Conservation (phyloP, 768 basidiomycete genomes). For the Podaxis mareebaensis region DNA sequence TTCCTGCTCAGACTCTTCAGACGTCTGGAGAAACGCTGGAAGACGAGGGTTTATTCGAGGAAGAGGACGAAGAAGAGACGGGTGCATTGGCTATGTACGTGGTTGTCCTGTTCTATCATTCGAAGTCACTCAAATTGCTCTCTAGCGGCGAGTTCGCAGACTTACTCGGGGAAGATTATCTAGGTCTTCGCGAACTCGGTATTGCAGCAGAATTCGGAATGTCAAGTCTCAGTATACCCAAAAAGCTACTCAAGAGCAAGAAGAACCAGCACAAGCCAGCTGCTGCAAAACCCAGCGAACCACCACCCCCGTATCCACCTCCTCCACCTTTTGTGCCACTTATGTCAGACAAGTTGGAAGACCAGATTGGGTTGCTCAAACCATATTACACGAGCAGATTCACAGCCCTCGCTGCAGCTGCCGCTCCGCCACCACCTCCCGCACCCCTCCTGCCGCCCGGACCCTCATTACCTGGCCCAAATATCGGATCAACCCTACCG, state of each 20-base stretch:
- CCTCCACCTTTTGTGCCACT: constrained; percentile 82
- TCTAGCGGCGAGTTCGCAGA: constrained; percentile 84
- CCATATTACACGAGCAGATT: constrained; percentile 69
- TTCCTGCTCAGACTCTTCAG: constrained; percentile 18
- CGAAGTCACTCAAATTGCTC: constrained; percentile 7
- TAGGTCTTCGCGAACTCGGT: constrained; percentile 85
- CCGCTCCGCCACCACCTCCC: constrained; percentile 23
- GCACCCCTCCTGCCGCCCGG: constrained; percentile 17
- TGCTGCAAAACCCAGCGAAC: constrained; percentile 64
- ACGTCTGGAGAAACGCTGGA: constrained; percentile 46
- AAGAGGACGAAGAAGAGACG: constrained; percentile 47
- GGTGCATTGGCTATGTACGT: constrained; percentile 40
- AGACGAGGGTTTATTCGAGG: constrained; percentile 53
- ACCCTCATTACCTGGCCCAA: constrained; percentile 20
- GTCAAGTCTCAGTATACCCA: constrained; percentile 76
- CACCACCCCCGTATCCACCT: constrained; percentile 81
- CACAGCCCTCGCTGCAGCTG: constrained; percentile 34
- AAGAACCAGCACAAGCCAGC: constrained; percentile 43
- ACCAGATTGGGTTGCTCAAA: constrained; percentile 85
- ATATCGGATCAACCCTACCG: neutral
- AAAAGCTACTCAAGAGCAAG: constrained; percentile 71
- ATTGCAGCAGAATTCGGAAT: constrained; percentile 86
- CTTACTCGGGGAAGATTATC: constrained; percentile 87
- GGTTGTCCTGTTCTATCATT: neutral
- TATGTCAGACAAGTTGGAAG: constrained; percentile 59